Evolutionary conservation across 805 yeast genomes (phyloP), one percentile per base, ranked within the genome.

Genomic region (Cyberlindnera samutprakarnensis): DNA sequence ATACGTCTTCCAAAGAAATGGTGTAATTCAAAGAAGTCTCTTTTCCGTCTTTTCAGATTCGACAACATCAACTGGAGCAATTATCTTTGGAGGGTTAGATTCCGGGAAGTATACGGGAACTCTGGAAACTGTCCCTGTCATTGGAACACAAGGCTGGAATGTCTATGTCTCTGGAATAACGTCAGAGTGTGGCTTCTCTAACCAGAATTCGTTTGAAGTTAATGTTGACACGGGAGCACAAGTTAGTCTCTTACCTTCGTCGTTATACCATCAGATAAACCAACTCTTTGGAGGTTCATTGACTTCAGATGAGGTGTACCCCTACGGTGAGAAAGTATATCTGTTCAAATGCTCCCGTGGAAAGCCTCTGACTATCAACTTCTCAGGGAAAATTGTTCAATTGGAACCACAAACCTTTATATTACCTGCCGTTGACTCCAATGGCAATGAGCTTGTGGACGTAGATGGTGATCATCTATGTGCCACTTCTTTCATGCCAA

Each of bases 311-410:
- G n/a, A 15, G 11, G 68, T 70, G 23, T 56, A 50, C 15, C 42
- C 49, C 13, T 39, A 61, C 24, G 54, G 53, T 43, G 46, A 47
- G 2, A 68, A 62, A 11, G 50, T 57, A 6, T 68, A 68, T 41
- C 29, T 51, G 14, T 44, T 49, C 38, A 49, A 46, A 27, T 47
- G 53, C 33, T 18, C 32, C 9, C 18, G 39, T 24, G 45, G 49
- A 3, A 25, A 29, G 12, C 32, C 42, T 1, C 15, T 47, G 8
- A 24, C 22, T 7, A 27, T 47, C 3, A 32, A 38, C 28, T 38
- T 47, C 32, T 35, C 39, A 2, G 49, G 48, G 8, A 39, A 38
- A 22, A 19, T 20, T 23, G 21, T 47, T 9, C 28, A 35, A 0
- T 23, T 46, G 14, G 22, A 30, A 2, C 41, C 47, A 15, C 11